Evolutionary conservation across 176 grass and related monocot genomes (phyloP), one percentile per base, ranked within the genome.

Genomic region (Neostapfia colusana): DNA sequence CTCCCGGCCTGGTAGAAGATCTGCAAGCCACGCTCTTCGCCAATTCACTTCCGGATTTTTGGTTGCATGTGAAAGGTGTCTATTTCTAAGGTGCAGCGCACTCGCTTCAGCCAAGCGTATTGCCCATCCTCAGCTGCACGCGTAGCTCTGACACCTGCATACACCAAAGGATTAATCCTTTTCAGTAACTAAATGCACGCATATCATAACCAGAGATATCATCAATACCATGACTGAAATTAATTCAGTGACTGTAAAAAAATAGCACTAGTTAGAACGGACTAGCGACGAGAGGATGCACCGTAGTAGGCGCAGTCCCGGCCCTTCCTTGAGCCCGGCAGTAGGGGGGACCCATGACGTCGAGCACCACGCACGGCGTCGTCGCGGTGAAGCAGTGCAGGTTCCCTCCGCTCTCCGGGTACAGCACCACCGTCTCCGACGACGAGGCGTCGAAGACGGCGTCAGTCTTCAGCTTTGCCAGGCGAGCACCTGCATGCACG

Each of bases 331-430:
- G 56, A 20, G 31, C 20, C 6, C 0, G 27, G 23, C 60, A 70
- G 43, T 94, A 94, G 13, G 91, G 91, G 18, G 88, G 91, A 5
- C 91, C 88, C 45, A 90, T 84, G 20, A 94, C 88, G 54, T 94
- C 91, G 12, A 94, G 81, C 46, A 90, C 79, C 0, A 83, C 85
- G 24, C 91, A 94, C 8, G 85, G 66, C 20, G 84, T 74, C 21
- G 57, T 27, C 11, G 84, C 87, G 9, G 84, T 90, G 74, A 93
- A 90, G 56, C 87, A 73, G 68, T 90, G 91, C 73, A 93, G 78
- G 63, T 90, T 93, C 2, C 91, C 91, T 60, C 90, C 86, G 20
- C 36, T 67, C 54, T 89, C 87, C n/a, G 91, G 91, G 74, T 90
- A 93, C 25, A 93, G 60, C 16, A 93, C 86, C 14, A 80, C 65